Evolutionary conservation across 345 rosid genomes (phyloP).

Genomic region (Eutrema yunnanense): DNA sequence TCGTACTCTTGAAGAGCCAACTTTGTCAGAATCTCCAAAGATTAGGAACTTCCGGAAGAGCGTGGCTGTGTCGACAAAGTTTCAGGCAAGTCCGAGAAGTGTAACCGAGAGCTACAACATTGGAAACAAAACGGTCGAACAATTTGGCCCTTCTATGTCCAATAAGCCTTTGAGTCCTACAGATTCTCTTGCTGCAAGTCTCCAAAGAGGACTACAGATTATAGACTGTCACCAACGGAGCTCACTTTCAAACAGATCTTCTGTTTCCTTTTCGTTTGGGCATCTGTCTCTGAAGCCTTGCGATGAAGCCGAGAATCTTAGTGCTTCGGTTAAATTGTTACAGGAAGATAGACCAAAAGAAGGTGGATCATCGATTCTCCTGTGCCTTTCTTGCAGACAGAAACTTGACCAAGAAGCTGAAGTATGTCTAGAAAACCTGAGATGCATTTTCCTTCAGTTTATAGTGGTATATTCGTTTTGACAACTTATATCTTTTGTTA

Average conservation of each 20-base stretch:
- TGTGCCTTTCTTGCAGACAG: constrained; percentile 67
- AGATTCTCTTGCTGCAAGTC: constrained; percentile 86
- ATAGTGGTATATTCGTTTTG: background rate
- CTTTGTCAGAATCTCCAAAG: constrained; percentile 80
- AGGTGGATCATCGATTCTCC: constrained; percentile 32
- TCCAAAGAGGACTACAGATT: constrained; percentile 80
- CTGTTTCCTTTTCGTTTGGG: constrained; percentile 78
- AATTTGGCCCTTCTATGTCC: constrained; percentile 53
- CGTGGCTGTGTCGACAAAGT: constrained; percentile 36
- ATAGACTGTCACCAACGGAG: constrained; percentile 62
- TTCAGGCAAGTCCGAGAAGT: constrained; percentile 47
- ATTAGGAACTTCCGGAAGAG: constrained; percentile 65
- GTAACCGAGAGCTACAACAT: constrained; percentile 29
- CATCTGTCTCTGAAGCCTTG: constrained; percentile 67
- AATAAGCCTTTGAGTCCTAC: constrained; percentile 49
- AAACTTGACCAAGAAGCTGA: constrained; percentile 40
- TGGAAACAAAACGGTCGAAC: constrained; percentile 29
- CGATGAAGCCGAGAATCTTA: constrained; percentile 44
- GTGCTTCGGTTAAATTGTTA: constrained; percentile 38
- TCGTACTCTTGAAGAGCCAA: constrained; percentile 53
- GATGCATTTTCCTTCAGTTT: background rate
- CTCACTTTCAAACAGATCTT: constrained; percentile 54
- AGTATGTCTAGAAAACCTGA: constrained; percentile 15
- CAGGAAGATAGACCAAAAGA: constrained; percentile 28
- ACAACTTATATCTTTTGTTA: background rate